phyloP scores from a whole-genome alignment of 306 rosid genomes.

The Inga leiocalycina region DNA sequence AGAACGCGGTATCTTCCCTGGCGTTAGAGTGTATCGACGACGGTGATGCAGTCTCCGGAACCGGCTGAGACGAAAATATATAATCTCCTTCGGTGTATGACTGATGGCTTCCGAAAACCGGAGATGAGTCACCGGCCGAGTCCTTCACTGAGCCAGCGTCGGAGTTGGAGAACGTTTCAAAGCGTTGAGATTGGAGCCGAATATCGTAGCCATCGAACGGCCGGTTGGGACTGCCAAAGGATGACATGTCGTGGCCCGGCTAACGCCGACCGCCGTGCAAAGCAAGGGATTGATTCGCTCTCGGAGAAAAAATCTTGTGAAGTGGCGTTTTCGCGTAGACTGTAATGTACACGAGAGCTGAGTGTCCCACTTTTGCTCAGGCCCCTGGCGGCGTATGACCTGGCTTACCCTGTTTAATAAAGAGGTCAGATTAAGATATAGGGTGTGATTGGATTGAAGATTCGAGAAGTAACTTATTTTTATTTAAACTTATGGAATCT shows the following conservation, averaged over 20 bases:
- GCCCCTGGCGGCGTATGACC: too few relatives aligned
- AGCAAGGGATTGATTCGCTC: slow-evolving; percentile 31
- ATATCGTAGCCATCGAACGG: neutral
- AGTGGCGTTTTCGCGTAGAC: neutral
- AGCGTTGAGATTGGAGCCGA: slow-evolving; percentile 9
- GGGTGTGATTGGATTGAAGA: too few relatives aligned
- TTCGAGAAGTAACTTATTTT: too few relatives aligned
- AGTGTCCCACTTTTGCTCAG: too few relatives aligned
- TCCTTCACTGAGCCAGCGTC: slow-evolving; percentile 26
- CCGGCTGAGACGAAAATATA: neutral
- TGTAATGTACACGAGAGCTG: neutral
- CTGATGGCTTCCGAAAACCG: neutral
- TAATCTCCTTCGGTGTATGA: neutral
- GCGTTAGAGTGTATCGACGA: slow-evolving; percentile 24
- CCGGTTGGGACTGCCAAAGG: slow-evolving; percentile 38
- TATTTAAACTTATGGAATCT: too few relatives aligned
- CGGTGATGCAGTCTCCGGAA: neutral
- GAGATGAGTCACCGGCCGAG: slow-evolving; percentile 7
- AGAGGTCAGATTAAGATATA: too few relatives aligned
- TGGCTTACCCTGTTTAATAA: too few relatives aligned
- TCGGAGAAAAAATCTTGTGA: neutral
- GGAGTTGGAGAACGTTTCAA: slow-evolving; percentile 38
- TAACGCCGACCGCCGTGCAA: slow-evolving; percentile 27
- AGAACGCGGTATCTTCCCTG: slow-evolving; percentile 33
- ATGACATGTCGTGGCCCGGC: slow-evolving; percentile 41